These are phyloP conservation scores for Asterochloris erici DNA, from an alignment of 139 green algal genomes.

Conservation along the genomic window DNA sequence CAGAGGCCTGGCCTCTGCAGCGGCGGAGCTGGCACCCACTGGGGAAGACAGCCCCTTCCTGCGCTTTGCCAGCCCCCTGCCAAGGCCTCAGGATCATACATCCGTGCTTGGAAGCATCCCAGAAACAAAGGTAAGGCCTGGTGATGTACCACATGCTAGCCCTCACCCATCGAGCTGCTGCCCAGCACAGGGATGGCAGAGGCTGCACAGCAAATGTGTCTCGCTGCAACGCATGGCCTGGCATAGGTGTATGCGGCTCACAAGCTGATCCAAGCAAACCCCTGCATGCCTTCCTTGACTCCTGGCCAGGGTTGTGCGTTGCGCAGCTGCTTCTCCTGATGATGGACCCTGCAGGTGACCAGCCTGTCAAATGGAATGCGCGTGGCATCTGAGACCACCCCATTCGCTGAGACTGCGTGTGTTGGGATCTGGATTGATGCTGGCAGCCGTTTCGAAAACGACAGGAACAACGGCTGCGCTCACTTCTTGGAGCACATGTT, in stretches of 20 bases:
- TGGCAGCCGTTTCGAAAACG: slow-evolving; percentile 91
- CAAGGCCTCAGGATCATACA: slow-evolving; percentile 53
- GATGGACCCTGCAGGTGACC: slow-evolving; percentile 69
- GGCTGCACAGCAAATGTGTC: too few relatives aligned
- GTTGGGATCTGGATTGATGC: slow-evolving; percentile 98
- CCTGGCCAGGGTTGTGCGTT: too few relatives aligned
- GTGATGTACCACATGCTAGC: neutral
- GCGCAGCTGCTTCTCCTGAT: neutral
- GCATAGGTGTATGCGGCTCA: too few relatives aligned
- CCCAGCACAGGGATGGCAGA: too few relatives aligned
- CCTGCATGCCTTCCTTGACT: too few relatives aligned
- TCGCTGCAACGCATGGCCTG: too few relatives aligned
- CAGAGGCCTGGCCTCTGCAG: neutral
- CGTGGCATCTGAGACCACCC: slow-evolving; percentile 86
- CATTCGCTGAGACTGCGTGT: slow-evolving; percentile 85
- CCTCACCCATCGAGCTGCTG: too few relatives aligned
- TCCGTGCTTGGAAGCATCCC: slow-evolving; percentile 67
- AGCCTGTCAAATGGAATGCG: slow-evolving; percentile 88
- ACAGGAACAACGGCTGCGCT: slow-evolving; percentile 89
- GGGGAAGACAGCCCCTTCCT: slow-evolving; percentile 63
- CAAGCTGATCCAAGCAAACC: too few relatives aligned
- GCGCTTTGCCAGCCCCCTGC: slow-evolving; percentile 71
- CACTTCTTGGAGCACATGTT: slow-evolving; percentile 99
- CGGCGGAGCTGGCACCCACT: neutral
- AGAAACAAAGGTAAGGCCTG: slow-evolving; percentile 70